phyloP scores from a whole-genome alignment of 148 eudicot species.

The Rhododendron vialii region DNA sequence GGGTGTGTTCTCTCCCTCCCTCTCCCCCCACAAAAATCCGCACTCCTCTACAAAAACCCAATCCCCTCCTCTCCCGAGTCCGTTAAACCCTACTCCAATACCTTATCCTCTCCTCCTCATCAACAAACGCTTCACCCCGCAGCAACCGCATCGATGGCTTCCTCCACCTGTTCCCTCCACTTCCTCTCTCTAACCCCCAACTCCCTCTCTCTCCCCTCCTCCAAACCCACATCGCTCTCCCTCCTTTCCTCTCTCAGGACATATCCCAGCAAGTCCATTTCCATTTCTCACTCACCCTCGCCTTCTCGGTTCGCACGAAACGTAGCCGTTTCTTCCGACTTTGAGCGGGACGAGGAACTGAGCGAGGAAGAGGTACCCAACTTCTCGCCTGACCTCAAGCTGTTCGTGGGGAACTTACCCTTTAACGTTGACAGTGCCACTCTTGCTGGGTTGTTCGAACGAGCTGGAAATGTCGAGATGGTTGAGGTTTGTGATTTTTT shows the following conservation, averaged over 20 bases:
- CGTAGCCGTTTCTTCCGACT: conserved; percentile 54
- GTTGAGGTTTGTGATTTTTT: conserved; percentile 60
- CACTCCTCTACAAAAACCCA: not conserved
- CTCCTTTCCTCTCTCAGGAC: conserved; percentile 13
- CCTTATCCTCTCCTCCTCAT: conserved; percentile 7
- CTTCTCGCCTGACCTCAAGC: conserved; percentile 62
- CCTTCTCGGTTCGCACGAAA: conserved; percentile 26
- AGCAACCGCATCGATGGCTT: conserved; percentile 31
- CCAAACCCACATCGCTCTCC: conserved; percentile 14
- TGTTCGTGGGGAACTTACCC: conserved; percentile 87
- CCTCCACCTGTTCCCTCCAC: conserved; percentile 33
- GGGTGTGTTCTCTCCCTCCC: too few relatives aligned
- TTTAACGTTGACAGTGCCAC: conserved; percentile 71
- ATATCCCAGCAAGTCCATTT: conserved; percentile 7
- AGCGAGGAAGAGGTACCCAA: conserved; percentile 23
- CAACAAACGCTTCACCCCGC: not conserved
- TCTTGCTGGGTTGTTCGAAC: conserved; percentile 71
- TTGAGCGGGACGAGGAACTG: conserved; percentile 39
- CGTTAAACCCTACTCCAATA: not conserved
- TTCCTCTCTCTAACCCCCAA: conserved; percentile 43
- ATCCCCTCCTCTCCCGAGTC: too few relatives aligned
- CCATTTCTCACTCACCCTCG: conserved; percentile 6
- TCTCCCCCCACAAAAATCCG: not conserved
- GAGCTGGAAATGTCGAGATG: conserved; percentile 79
- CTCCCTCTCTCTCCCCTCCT: conserved; percentile 21